Evolutionary conservation across 2,329 filamentous ascomycete genomes (phyloP), one percentile per base, ranked within the genome.

Genomic region (Trichophyton benhamiae): DNA sequence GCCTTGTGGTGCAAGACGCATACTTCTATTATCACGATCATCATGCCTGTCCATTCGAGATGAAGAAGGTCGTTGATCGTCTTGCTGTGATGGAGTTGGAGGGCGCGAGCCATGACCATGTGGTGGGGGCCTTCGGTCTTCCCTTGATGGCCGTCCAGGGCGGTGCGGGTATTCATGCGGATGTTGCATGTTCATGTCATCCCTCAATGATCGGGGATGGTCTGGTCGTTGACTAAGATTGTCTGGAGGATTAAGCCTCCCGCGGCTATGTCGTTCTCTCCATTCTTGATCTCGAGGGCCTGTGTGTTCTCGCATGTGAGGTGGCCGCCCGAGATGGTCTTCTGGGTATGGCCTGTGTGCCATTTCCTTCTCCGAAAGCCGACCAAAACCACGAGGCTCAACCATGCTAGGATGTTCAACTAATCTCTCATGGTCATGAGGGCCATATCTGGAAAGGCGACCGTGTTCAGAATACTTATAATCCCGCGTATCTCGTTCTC

Each of bases 11-110:
- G 66, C 65, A 27, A 64, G 30, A 41, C 71, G 69, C 57, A 68
- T 60, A 60, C 73, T 69, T 58, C 72, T 72, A 58, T 74, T 73
- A 59, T 74, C 70, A 13, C 74, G 69, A 49, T 77, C 76, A 13
- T 72, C 72, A 44, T 67, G 62, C 33, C 64, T 66, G 15, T 63
- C 66, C 22, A 62, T 65, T 17, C 65, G 38, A 55, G 64, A 60
- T 5, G 62, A 60, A 41, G 64, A 59, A 8, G 62, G 60, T 20
- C 66, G 65, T 42, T 60, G 60, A 15, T 67, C 66, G 17, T 65
- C 65, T 9, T 17, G 38, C 55, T 61, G 60, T n/a, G 65, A 61
- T n/a, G 63, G 63, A 27, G 57, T 63, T 48, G 60, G 59, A 57
- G 66, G 65, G 38, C 68, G 67, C 5, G 68, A 63, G 25, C 53